phyloP scores from a whole-genome alignment of 2,329 filamentous ascomycete genomes.

The Trichoderma sp. region DNA sequence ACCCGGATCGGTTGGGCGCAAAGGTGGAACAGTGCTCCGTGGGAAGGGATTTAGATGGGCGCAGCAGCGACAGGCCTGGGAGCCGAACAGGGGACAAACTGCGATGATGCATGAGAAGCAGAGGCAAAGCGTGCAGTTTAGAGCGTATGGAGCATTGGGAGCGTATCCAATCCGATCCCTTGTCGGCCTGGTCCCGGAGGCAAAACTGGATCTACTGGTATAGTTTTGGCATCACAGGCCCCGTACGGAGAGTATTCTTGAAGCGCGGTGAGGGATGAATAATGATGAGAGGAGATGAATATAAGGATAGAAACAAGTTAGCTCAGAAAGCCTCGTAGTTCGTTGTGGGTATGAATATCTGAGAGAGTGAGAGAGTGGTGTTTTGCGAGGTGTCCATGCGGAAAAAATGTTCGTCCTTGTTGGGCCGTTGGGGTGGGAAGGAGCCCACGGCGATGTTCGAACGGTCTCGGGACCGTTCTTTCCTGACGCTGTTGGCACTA shows the following conservation, averaged over 20 bases:
- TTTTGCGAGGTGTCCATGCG: not conserved
- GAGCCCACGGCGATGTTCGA: not conserved
- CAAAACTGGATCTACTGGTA: not conserved
- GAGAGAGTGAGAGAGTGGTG: not conserved
- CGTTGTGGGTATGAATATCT: not conserved
- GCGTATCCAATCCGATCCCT: not conserved
- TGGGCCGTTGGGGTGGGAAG: not conserved
- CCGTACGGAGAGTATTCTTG: not conserved
- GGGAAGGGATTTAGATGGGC: conserved; percentile 1
- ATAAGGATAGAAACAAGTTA: not conserved
- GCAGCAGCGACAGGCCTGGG: conserved; percentile 1
- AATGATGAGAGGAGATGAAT: not conserved
- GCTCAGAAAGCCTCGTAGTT: not conserved
- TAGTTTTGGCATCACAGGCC: not conserved
- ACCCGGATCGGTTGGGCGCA: conserved; percentile 11
- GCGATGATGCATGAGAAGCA: not conserved
- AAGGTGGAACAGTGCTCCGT: conserved; percentile 7
- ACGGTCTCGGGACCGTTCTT: not conserved
- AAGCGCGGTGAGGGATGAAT: not conserved
- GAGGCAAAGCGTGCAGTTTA: not conserved
- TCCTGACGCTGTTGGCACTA: conserved; percentile 3
- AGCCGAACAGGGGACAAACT: not conserved
- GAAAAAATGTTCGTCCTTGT: not conserved
- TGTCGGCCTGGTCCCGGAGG: not conserved
- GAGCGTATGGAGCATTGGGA: not conserved